phyloP scores from a whole-genome alignment of 768 basidiomycete genomes.

The Pleurotus eryngii region DNA sequence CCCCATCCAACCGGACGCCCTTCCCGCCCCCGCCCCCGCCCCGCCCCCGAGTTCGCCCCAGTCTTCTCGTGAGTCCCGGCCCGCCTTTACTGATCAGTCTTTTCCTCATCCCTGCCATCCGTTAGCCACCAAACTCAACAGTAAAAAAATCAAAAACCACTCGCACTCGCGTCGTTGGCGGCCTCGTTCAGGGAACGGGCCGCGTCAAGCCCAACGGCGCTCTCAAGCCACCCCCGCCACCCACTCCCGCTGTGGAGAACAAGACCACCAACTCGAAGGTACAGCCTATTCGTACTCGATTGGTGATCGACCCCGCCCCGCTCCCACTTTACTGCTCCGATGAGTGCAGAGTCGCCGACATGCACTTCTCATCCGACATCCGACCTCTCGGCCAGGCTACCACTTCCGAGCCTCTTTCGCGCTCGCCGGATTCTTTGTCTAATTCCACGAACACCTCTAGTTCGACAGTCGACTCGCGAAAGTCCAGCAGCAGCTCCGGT shows the following conservation, averaged over 20 bases:
- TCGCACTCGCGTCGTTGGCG: constrained; percentile 30
- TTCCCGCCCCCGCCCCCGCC: constrained; percentile 26
- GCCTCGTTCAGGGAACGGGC: constrained; percentile 65
- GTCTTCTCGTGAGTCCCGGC: constrained; percentile 32
- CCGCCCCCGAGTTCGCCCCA: constrained; percentile 37
- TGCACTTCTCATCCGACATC: constrained; percentile 38
- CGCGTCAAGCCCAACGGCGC: constrained; percentile 58
- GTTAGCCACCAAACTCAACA: constrained; percentile 23
- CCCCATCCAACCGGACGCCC: constrained; percentile 29
- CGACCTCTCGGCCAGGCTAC: constrained; percentile 33
- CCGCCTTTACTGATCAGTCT: background rate
- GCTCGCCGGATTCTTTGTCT: constrained; percentile 27
- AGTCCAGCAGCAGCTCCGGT: constrained; percentile 7
- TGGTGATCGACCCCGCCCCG: constrained; percentile 78
- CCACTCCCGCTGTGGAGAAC: background rate
- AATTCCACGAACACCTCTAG: constrained; percentile 37
- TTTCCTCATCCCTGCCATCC: background rate
- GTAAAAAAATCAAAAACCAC: constrained; percentile 15
- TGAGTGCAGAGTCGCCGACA: constrained; percentile 63
- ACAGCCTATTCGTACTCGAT: constrained; percentile 47
- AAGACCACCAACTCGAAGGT: constrained; percentile 16
- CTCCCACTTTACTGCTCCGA: constrained; percentile 84
- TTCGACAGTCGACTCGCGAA: constrained; percentile 33
- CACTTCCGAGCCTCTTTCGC: constrained; percentile 24
- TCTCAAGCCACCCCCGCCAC: constrained; percentile 32